Evolutionary conservation across 768 basidiomycete genomes (phyloP).

Genomic region (Suillus ampliporus): DNA sequence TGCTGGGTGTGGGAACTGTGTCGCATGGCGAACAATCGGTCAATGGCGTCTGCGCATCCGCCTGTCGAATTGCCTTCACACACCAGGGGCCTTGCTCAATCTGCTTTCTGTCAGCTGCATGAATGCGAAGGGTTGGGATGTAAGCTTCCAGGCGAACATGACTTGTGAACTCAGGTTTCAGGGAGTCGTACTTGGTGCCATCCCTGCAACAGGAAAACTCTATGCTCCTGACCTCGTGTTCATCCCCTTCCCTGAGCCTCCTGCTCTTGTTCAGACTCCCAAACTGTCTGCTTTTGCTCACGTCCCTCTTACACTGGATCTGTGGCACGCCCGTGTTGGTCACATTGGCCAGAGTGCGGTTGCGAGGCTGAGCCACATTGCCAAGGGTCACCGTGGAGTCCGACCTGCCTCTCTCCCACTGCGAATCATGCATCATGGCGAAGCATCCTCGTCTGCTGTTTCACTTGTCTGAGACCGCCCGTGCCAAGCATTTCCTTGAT

Average conservation of each 20-base stretch:
- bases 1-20: accelerated
- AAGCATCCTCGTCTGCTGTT: conserved; percentile 2
- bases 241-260: too few relatives aligned
- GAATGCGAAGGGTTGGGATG: background rate
- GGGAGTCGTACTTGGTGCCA: accelerated
- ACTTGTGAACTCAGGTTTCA: background rate
- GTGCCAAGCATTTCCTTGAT: conserved; percentile 23
- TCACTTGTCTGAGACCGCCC: background rate
- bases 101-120: background rate
- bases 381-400: background rate
- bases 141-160: background rate
- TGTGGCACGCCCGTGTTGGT: background rate
- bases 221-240: too few relatives aligned
- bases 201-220: accelerated
- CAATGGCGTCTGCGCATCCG: background rate
- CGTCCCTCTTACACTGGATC: background rate
- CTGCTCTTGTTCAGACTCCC: too few relatives aligned
- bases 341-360: conserved; percentile 7
- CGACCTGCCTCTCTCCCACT: background rate
- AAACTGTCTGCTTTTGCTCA: background rate
- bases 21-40: background rate
- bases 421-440: conserved; percentile 11
- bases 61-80: background rate
- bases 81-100: background rate
- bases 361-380: background rate